Conservation (phyloP, 1,284 basidiomycete species). For the Trichosporon faecale region DNA sequence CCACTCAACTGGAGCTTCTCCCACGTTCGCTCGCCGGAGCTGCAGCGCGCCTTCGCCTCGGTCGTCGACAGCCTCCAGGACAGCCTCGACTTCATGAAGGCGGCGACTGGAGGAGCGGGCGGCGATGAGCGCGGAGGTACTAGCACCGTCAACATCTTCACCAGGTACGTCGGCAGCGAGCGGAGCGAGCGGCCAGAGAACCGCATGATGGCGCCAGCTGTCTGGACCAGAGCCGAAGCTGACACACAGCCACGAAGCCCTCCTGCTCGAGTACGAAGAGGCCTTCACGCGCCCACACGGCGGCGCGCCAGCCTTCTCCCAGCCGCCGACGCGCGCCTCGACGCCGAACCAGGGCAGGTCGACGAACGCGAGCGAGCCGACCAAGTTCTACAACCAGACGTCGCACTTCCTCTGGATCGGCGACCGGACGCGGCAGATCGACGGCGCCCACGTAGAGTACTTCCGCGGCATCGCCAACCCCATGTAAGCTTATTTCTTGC, state of each 20-base stretch:
- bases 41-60: constrained; percentile 75
- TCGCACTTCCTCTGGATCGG: constrained; percentile 97
- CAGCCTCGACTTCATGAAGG: constrained; percentile 83
- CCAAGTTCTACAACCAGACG: constrained; percentile 56
- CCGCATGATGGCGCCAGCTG: too few relatives aligned
- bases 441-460: constrained; percentile 93
- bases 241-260: constrained; percentile 75
- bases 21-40: constrained; percentile 78
- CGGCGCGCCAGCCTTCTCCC: constrained; percentile 24
- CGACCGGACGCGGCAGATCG: constrained; percentile 88
- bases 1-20: constrained; percentile 88
- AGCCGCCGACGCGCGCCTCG: constrained; percentile 25
- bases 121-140: constrained; percentile 62
- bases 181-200: not conserved
- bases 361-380: not conserved
- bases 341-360: constrained; percentile 23
- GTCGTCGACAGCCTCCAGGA: constrained; percentile 83
- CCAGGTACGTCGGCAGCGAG: constrained; percentile 61
- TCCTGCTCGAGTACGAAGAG: constrained; percentile 91
- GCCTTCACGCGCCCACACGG: constrained; percentile 69
- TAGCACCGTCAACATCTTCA: constrained; percentile 91
- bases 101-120: constrained; percentile 64
- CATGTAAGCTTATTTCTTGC: constrained; percentile 54
- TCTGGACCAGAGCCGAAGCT: too few relatives aligned
- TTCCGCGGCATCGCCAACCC: constrained; percentile 93